Evolutionary conservation across 495 filamentous ascomycete species (phyloP).

Genomic region (Penicillium lividum): DNA sequence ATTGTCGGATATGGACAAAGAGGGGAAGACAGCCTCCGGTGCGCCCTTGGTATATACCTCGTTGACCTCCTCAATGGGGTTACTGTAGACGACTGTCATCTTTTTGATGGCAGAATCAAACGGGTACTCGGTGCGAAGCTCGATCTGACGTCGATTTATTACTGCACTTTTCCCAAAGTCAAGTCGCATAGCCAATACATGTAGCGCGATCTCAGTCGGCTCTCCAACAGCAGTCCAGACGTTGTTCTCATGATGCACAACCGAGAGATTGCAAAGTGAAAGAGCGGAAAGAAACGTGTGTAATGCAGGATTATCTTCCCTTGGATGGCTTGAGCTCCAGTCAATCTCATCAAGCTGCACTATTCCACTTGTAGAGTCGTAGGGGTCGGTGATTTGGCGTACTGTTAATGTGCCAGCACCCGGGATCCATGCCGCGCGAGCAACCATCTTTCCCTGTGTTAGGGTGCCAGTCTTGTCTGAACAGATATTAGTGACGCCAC

Average conservation of each 20-base stretch:
- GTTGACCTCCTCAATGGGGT: constrained; percentile 31
- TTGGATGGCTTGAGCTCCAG: constrained; percentile 25
- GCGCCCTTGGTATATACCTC: constrained; percentile 69
- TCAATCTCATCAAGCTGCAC: constrained; percentile 46
- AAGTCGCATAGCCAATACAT: constrained; percentile 76
- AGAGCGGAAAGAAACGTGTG: constrained; percentile 66
- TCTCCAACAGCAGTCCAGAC: constrained; percentile 76
- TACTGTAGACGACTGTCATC: constrained; percentile 74
- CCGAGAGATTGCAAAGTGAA: constrained; percentile 78
- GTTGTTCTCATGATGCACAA: constrained; percentile 54
- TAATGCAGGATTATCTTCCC: constrained; percentile 43
- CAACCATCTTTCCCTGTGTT: constrained; percentile 76
- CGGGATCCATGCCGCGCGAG: constrained; percentile 77
- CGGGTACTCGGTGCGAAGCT: constrained; percentile 71
- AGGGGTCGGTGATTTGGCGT: constrained; percentile 53
- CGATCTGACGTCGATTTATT: constrained; percentile 56
- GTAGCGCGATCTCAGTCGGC: constrained; percentile 81
- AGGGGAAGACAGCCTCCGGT: constrained; percentile 61
- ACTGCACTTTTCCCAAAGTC: constrained; percentile 58
- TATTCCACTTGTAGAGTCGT: constrained; percentile 65
- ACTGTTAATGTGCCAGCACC: constrained; percentile 57
- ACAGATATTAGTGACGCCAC: constrained; percentile 85
- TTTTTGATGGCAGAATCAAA: constrained; percentile 82
- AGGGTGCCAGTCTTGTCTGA: constrained; percentile 87
- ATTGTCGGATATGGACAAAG: constrained; percentile 52